These are phyloP conservation scores for Saitozyma sp. DNA, from an alignment of 768 basidiomycete genomes.

Conservation along the genomic window DNA sequence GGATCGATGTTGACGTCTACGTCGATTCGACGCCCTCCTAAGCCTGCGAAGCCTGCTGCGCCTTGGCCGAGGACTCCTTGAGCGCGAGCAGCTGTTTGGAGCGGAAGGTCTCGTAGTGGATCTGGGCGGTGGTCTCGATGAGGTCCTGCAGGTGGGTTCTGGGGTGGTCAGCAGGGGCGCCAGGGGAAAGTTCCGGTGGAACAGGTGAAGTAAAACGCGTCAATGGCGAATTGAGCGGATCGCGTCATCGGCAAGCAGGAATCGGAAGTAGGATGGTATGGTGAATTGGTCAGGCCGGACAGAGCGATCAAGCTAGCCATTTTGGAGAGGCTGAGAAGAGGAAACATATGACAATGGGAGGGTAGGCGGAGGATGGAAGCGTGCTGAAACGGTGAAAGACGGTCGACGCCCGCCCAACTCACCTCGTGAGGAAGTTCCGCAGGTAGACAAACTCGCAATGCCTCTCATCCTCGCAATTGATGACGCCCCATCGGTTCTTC, in stretches of 20 bases:
- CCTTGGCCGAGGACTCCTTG: conserved; percentile 77
- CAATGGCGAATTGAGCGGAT: too few relatives aligned
- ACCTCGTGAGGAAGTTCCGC: conserved; percentile 93
- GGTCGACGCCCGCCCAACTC: conserved; percentile 29
- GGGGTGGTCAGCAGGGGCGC: conserved; percentile 8
- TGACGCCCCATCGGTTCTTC: conserved; percentile 97
- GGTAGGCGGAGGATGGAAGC: neutral
- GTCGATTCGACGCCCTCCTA: too few relatives aligned
- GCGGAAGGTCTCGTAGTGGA: conserved; percentile 99
- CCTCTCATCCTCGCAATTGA: conserved; percentile 92
- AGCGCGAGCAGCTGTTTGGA: conserved; percentile 95
- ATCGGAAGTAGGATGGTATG: too few relatives aligned
- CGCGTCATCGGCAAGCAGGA: too few relatives aligned
- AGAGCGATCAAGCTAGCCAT: neutral
- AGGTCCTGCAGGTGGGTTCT: conserved; percentile 97
- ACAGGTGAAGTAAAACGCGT: too few relatives aligned
- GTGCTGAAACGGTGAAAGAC: neutral
- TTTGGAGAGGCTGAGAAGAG: neutral
- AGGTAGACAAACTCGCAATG: conserved; percentile 99
- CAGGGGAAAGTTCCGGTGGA: too few relatives aligned
- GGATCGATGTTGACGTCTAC: too few relatives aligned
- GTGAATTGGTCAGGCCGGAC: too few relatives aligned
- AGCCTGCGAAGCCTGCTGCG: conserved; percentile 8
- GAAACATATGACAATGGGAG: too few relatives aligned
- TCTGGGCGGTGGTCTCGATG: conserved; percentile 98